Conservation (phyloP, 352 stramenopile species). For the Pythium coloratum region DNA sequence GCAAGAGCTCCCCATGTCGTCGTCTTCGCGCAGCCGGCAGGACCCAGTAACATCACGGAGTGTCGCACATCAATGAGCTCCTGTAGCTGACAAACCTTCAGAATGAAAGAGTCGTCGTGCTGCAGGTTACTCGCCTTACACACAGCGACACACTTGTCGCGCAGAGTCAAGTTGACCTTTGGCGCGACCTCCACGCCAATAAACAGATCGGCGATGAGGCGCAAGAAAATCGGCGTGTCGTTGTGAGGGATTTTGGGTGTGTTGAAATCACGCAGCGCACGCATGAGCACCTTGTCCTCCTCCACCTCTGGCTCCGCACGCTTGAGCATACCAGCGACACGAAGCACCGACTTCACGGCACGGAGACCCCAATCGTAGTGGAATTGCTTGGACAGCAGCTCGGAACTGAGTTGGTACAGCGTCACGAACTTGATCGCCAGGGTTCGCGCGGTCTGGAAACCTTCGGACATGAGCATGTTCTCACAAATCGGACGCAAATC, state of each 20-base stretch:
- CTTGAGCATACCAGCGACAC: conserved; percentile 86
- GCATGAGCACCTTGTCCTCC: conserved; percentile 89
- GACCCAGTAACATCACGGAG: conserved; percentile 85
- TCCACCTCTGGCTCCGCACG: conserved; percentile 78
- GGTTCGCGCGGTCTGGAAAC: conserved; percentile 84
- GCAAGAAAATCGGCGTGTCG: conserved; percentile 87
- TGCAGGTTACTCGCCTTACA: conserved; percentile 89
- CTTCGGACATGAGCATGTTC: conserved; percentile 91
- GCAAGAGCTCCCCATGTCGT: conserved; percentile 85
- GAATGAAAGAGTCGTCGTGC: conserved; percentile 84
- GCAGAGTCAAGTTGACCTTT: conserved; percentile 93
- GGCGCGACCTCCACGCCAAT: conserved; percentile 94
- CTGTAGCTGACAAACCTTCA: conserved; percentile 87
- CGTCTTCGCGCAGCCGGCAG: conserved; percentile 81
- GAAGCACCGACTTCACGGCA: conserved; percentile 87
- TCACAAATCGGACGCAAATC: conserved; percentile 92
- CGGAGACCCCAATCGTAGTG: conserved; percentile 92
- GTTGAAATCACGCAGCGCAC: conserved; percentile 84
- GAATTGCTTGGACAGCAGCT: conserved; percentile 89
- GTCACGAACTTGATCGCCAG: conserved; percentile 94
- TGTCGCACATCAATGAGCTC: conserved; percentile 88
- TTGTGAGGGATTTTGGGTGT: conserved; percentile 87
- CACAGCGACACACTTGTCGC: conserved; percentile 90
- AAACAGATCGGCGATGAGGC: conserved; percentile 86
- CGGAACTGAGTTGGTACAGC: conserved; percentile 83